Base-by-base conservation (phyloP, 257 asterid species). In the Penstemon newberryi region DNA sequence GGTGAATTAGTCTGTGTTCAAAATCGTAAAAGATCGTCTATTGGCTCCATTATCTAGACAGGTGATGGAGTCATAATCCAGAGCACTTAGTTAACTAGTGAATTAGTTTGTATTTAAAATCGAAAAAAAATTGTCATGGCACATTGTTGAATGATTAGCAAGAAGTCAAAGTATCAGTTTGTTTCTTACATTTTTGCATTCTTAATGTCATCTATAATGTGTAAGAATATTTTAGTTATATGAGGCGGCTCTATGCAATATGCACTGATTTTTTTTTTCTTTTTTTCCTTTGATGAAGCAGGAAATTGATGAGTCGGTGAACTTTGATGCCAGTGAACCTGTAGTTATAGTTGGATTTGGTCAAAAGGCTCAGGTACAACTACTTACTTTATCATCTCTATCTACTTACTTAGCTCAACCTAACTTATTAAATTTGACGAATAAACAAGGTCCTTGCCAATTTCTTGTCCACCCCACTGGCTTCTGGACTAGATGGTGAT, bases 321-420 rank as follows among this genome's bases (percentile, higher is more conserved):
- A 90, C 82, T 87, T 85, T 55, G 89, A 83, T 64, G 95, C 86
- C 73, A 84, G 86, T 4, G 99, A 90, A 59, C 99, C 99, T 45
- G 88, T 93, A 67, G 96, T 93, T 67, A 89, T 93, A 63, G 88
- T 93, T 83, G 99, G 99, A 73, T 93, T 93, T 66, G 96, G 99
- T 56, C 92, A 89, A 70, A 90, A 90, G 89, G 95, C 96, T 76
- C 97, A 90, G 97, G 99, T 90, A 83, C 7, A 52, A 55, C 73
- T 71, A 19, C 62, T 65, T 41, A 25, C 33, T 25, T 25, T 25
- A 25, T 25, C 33, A 25, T 25, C n/a, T 46, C 60, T 7, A 52
- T 39, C 65, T 39, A 10, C 38, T 0, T 58, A 47, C 44, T 39
- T 51, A 50, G 73, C 64, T 57, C 43, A 61, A 47, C 19, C 38